phyloP scores from a whole-genome alignment of 2,329 filamentous ascomycete genomes.

The Metarhizium guizhouense region DNA sequence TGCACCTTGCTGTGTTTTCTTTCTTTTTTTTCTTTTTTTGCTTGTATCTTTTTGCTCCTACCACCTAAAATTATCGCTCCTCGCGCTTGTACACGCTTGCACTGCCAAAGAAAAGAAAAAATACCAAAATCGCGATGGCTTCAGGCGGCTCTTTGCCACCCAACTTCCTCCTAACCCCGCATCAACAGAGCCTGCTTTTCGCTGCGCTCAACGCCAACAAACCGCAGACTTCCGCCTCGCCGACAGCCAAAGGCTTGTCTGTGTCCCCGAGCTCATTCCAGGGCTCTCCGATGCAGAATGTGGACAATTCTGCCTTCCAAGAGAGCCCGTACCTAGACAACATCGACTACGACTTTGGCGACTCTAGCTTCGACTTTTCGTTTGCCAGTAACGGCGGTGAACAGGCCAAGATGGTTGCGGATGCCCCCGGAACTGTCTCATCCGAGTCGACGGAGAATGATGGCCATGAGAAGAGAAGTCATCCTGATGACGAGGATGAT shows the following conservation, averaged over 20 bases:
- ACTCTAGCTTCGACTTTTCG: conserved; percentile 65
- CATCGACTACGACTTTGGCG: conserved; percentile 71
- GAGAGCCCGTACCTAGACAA: conserved; percentile 74
- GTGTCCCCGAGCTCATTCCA: conserved; percentile 41
- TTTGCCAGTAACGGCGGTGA: conserved; percentile 30
- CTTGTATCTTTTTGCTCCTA: no score
- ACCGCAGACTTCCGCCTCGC: conserved; percentile 22
- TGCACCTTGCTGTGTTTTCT: no score
- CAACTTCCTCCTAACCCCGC: conserved; percentile 62
- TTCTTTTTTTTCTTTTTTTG: no score
- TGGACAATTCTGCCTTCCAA: conserved; percentile 40
- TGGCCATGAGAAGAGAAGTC: conserved; percentile 61
- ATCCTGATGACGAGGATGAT: conserved; percentile 61
- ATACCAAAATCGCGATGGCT: conserved; percentile 30
- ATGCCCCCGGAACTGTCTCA: conserved; percentile 49
- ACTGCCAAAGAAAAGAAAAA: neutral
- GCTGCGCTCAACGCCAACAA: conserved; percentile 68
- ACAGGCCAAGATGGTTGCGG: conserved; percentile 64
- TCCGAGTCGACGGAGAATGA: conserved; percentile 49
- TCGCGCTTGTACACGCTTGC: no score
- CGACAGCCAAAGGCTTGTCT: conserved; percentile 29
- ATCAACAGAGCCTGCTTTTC: conserved; percentile 68
- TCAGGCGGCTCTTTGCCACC: conserved; percentile 36
- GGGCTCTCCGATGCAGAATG: conserved; percentile 36
- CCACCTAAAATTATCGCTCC: no score